Percentiles rank a stretch among this genome's conserved stretches.
Conservation (phyloP, 2,329 filamentous ascomycete genomes). For the Colletotrichum sojae region DNA sequence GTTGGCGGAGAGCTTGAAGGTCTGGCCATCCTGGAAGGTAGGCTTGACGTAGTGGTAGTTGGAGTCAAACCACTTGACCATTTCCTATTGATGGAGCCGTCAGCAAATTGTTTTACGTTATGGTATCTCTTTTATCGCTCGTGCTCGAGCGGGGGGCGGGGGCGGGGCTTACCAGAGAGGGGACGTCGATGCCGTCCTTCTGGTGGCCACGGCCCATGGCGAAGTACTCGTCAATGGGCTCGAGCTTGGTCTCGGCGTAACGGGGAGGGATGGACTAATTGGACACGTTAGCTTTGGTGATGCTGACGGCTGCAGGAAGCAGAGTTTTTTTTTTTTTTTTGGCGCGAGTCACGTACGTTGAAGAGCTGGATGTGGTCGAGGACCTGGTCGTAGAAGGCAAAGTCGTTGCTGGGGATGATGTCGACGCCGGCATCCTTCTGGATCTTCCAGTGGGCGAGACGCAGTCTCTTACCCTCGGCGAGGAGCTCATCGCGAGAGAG, state of each 20-base stretch:
- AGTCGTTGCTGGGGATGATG: constrained; percentile 99
- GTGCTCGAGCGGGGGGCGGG: constrained; percentile 28
- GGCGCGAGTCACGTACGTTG: constrained; percentile 75
- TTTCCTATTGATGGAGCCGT: constrained; percentile 69
- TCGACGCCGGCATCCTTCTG: constrained; percentile 99
- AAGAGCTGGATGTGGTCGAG: constrained; percentile 99
- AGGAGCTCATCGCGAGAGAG: constrained; percentile 92
- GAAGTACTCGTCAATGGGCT: constrained; percentile 96
- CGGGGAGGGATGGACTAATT: constrained; percentile 87
- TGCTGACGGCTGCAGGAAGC: background rate
- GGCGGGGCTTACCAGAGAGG: constrained; percentile 68
- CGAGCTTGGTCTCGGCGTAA: constrained; percentile 91
- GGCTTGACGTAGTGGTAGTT: constrained; percentile 99
- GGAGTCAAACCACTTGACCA: constrained; percentile 99
- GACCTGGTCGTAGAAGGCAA: constrained; percentile 98
- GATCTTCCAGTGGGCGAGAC: constrained; percentile 98
- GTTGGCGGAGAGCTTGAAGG: constrained; percentile 87
- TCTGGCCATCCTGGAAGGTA: constrained; percentile 96
- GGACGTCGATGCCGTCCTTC: constrained; percentile 93
- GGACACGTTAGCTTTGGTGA: constrained; percentile 14
- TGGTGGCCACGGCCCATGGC: constrained; percentile 99
- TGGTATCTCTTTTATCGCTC: constrained; percentile 56
- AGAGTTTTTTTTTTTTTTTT: too few species aligned
- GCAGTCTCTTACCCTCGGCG: constrained; percentile 95
- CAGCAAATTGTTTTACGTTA: constrained; percentile 27